Evolutionary conservation across 306 rosid species (phyloP), one percentile per base, ranked within the genome.

Genomic region (Albizia julibrissin): DNA sequence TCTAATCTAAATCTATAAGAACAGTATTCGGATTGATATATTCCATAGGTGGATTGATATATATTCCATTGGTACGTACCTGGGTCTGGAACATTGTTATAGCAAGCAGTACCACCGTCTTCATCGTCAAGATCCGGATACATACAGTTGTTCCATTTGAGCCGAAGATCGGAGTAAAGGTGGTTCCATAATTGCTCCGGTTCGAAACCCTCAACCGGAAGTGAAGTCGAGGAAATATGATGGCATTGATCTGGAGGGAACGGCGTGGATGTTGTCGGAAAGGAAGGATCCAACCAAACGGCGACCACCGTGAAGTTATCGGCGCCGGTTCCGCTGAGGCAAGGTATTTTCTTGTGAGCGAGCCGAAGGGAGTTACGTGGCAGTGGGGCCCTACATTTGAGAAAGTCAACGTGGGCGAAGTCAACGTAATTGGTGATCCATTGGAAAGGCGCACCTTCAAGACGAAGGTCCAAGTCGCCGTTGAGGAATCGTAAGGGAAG

Each of bases 401-500:
- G 34, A 54, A 78, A 73, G 26, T 31, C 69, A 1, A 83, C 11
- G 21, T n/a, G 6, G 40, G 40, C 40, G 1, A 37, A 37, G 40
- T 37, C 61, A 0, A 73, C 8, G 21, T 69, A 40, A 46, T 5
- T 0, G 6, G 5, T 0, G 33, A 44, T 68, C 47, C 40, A 78
- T 12, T 1, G 6, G 34, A 73, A 83, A 3, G 76, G 80, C 29
- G 65, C 72, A 50, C n/a, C 21, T 1, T 13, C 9, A 10, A 79
- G 6, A 2, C 5, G 18, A 10, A 65, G 3, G 65, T 52, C 16
- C 1, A 43, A 29, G 19, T 50, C 58, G 21, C 27, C 47, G 3
- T 72, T 40, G 52, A 87, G 2, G 40, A 73, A 87, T 26, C 83
- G 40, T 34, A 12, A 33, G 1, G 85, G 85, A 16, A 84, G 81